phyloP scores from a whole-genome alignment of 1,139 yeast species.

The Eremothecium coryli region DNA sequence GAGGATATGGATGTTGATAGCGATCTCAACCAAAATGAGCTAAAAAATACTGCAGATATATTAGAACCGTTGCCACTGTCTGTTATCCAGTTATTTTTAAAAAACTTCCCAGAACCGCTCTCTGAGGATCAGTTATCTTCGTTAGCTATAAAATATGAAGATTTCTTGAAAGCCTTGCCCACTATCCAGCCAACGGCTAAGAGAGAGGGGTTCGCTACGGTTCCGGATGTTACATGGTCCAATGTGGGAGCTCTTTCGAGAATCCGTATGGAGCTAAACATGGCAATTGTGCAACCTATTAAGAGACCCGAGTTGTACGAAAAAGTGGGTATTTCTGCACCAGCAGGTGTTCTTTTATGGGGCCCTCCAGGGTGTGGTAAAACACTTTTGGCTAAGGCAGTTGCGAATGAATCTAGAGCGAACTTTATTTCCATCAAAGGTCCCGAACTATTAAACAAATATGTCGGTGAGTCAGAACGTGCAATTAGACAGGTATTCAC shows the following conservation, averaged over 20 bases:
- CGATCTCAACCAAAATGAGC: conserved; percentile 13
- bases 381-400: conserved; percentile 90
- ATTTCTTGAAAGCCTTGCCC: conserved; percentile 78
- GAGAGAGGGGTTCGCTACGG: conserved; percentile 97
- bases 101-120: conserved; percentile 70
- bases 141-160: conserved; percentile 64
- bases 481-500: conserved; percentile 93
- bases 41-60: conserved; percentile 29
- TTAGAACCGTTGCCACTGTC: conserved; percentile 37
- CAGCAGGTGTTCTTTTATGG: conserved; percentile 96
- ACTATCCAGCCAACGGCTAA: conserved; percentile 95
- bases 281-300: conserved; percentile 97
- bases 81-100: conserved; percentile 63
- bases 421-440: conserved; percentile 93
- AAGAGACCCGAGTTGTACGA: conserved; percentile 83
- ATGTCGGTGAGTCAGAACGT: conserved; percentile 92
- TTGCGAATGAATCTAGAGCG: conserved; percentile 93
- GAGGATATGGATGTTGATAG: conserved; percentile 39
- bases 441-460: conserved; percentile 86
- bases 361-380: conserved; percentile 99
- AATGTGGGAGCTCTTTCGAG: conserved; percentile 83
- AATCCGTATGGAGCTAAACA: conserved; percentile 81
- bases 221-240: conserved; percentile 95
- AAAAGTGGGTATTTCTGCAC: conserved; percentile 90
- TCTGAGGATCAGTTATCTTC: conserved; percentile 66